Percentiles rank a stretch among this genome's conserved stretches.
phyloP scores from a whole-genome alignment of 2,329 filamentous ascomycete genomes.

The Madurella mycetomatis region DNA sequence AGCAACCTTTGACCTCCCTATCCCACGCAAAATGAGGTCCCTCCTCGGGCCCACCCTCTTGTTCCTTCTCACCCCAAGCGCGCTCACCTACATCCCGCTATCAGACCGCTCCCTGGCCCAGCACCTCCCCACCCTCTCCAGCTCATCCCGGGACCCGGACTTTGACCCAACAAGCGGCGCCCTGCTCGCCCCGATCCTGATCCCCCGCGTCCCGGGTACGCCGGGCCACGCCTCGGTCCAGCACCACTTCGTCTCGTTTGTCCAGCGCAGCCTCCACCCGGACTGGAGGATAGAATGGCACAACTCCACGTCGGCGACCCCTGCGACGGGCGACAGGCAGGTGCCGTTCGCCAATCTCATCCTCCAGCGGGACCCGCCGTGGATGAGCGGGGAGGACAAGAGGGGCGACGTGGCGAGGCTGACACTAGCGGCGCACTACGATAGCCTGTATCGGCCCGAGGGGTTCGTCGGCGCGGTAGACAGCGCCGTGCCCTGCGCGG shows the following conservation, averaged over 20 bases:
- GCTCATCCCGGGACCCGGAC: constrained; percentile 53
- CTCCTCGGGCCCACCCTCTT: neutral
- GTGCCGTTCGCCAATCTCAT: constrained; percentile 87
- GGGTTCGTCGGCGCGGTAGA: constrained; percentile 94
- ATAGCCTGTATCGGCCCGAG: constrained; percentile 72
- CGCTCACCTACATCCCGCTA: constrained; percentile 47
- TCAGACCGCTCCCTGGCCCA: constrained; percentile 66
- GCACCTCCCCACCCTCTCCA: constrained; percentile 29
- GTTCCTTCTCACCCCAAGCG: neutral
- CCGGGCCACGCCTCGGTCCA: constrained; percentile 68
- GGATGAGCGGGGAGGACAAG: constrained; percentile 54
- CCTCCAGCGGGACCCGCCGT: constrained; percentile 82
- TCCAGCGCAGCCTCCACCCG: constrained; percentile 63
- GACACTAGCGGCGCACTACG: constrained; percentile 90
- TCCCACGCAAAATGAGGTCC: neutral
- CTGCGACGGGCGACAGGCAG: constrained; percentile 62
- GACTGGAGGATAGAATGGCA: constrained; percentile 78
- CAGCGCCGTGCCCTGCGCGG: constrained; percentile 89
- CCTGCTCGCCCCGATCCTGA: constrained; percentile 80
- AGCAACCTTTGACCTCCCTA: too few species aligned
- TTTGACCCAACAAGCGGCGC: constrained; percentile 69
- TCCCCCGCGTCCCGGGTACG: constrained; percentile 84
- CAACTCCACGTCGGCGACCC: constrained; percentile 84
- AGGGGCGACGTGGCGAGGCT: constrained; percentile 75
- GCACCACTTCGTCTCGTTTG: constrained; percentile 80